A percentile compares a stretch with the other conserved stretches of the same genome.
Evolutionary conservation across 164 flowering plant species (phyloP).

Genomic region (Pachysandra terminalis): DNA sequence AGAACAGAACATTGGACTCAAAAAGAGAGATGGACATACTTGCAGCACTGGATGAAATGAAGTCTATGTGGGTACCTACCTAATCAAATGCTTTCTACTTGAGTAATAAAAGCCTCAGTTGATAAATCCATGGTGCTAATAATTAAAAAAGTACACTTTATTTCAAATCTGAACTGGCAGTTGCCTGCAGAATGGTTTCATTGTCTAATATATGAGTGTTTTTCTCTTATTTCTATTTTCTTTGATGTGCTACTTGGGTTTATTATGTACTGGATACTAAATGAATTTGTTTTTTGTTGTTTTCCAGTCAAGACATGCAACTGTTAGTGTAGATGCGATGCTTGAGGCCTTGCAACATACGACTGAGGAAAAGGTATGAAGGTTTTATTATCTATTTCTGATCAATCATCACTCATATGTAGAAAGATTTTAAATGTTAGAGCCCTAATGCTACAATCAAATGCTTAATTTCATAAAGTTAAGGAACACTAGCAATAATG

Average conservation of each 20-base stretch:
- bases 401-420: neutral
- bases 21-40: conserved; percentile 93
- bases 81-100: neutral
- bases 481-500: no score
- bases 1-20: conserved; percentile 85
- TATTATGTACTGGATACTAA: neutral
- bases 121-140: neutral
- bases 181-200: neutral
- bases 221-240: neutral
- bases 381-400: conserved; percentile 4
- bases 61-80: conserved; percentile 77
- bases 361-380: conserved; percentile 58
- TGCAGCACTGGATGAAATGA: conserved; percentile 95
- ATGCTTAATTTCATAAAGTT: no score
- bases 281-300: conserved; percentile 5
- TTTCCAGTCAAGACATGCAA: conserved; percentile 86
- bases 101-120: neutral
- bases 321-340: conserved; percentile 84
- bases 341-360: conserved; percentile 75
- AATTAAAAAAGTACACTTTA: neutral
- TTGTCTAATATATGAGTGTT: neutral
- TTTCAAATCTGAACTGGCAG: neutral
- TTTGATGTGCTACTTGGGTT: no score
- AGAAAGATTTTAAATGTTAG: no score
- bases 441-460: no score